Conservation (phyloP, 306 rosid species). For the Casuarina glauca region DNA sequence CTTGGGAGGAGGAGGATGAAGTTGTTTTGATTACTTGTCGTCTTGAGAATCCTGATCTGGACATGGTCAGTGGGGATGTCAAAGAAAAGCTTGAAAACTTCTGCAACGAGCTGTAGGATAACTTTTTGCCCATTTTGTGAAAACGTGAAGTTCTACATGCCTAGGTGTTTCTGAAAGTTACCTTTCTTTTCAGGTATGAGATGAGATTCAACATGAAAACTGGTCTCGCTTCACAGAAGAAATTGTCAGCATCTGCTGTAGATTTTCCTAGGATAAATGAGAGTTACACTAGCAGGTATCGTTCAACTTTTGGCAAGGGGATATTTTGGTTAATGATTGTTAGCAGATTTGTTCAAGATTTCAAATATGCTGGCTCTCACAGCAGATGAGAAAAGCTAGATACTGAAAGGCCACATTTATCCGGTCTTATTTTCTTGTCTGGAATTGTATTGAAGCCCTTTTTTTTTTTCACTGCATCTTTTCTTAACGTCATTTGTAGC, state of each 20-base stretch:
- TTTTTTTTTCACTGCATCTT: neutral
- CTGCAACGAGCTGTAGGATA: constrained; percentile 68
- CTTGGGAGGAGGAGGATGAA: constrained; percentile 99
- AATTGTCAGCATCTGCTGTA: constrained; percentile 68
- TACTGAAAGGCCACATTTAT: neutral
- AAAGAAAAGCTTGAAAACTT: constrained; percentile 79
- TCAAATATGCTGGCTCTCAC: neutral
- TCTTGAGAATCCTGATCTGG: constrained; percentile 65
- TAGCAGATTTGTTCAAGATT: neutral
- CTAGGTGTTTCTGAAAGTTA: constrained; percentile 19
- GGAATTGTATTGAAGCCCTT: neutral
- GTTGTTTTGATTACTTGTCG: constrained; percentile 91
- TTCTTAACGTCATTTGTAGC: neutral
- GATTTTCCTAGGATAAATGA: constrained; percentile 97
- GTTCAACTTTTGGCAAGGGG: constrained; percentile 3
- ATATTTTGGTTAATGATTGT: constrained; percentile 5
- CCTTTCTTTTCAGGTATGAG: constrained; percentile 65
- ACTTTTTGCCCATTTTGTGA: constrained; percentile 13
- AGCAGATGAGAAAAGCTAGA: neutral
- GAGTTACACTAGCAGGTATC: constrained; percentile 89
- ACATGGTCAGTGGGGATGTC: constrained; percentile 57
- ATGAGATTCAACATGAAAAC: constrained; percentile 87
- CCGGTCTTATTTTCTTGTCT: neutral
- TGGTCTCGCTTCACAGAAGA: constrained; percentile 74
- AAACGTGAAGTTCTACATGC: constrained; percentile 7